These are phyloP conservation scores for Cercophora sp. DNA, from an alignment of 495 filamentous ascomycete genomes.

Conservation along the genomic window DNA sequence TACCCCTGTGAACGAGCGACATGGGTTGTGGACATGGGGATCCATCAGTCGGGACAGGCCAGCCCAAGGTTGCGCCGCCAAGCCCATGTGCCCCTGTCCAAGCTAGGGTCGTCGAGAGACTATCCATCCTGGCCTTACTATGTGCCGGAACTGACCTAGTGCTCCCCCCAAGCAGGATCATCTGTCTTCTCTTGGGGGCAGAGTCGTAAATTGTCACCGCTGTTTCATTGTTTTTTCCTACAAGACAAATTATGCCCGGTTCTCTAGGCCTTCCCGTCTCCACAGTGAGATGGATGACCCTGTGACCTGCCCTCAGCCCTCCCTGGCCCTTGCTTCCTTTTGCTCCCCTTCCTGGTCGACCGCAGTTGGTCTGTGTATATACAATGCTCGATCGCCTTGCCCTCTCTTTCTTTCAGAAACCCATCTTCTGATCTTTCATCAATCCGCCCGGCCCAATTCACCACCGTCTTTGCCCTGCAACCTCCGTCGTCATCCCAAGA, in stretches of 20 bases:
- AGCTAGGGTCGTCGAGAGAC: neutral
- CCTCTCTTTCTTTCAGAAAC: neutral
- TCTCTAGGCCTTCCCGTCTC: constrained; percentile 24
- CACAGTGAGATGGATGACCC: constrained; percentile 36
- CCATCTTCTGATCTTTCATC: too few species aligned
- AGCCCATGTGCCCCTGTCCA: constrained; percentile 12
- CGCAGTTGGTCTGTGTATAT: constrained; percentile 6
- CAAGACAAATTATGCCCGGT: constrained; percentile 19
- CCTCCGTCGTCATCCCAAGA: too few species aligned
- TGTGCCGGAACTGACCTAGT: constrained; percentile 30
- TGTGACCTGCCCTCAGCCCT: constrained; percentile 36
- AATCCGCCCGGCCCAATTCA: too few species aligned
- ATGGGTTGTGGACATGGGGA: constrained; percentile 21
- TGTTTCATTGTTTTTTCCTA: constrained; percentile 26
- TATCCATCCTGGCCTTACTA: constrained; percentile 24
- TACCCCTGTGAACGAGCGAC: constrained; percentile 15
- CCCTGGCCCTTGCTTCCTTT: constrained; percentile 19
- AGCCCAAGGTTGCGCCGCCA: constrained; percentile 14
- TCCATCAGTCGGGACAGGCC: constrained; percentile 15
- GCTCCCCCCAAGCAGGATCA: constrained; percentile 23
- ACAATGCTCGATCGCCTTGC: too few species aligned
- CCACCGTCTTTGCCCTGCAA: too few species aligned
- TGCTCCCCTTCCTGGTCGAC: constrained; percentile 14
- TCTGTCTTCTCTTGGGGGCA: constrained; percentile 14
- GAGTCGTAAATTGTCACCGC: constrained; percentile 30